phyloP scores from a whole-genome alignment of 2,329 filamentous ascomycete genomes.

The Rosellinia necatrix region DNA sequence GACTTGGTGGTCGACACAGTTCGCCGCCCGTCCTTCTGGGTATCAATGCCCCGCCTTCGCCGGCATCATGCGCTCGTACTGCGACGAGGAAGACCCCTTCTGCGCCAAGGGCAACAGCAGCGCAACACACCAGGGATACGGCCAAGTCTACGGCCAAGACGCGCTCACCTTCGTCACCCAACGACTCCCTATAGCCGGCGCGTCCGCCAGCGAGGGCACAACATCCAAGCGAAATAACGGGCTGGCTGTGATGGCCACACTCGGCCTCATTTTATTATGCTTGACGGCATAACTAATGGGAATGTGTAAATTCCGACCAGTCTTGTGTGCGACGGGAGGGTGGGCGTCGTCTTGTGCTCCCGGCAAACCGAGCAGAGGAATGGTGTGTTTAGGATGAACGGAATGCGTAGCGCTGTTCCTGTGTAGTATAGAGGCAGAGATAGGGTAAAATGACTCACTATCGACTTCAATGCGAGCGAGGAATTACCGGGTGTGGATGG shows the following conservation, averaged over 20 bases:
- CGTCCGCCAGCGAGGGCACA: not conserved
- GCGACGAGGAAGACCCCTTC: conserved; percentile 63
- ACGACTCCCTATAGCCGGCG: conserved; percentile 45
- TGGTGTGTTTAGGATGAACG: not conserved
- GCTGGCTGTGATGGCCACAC: not conserved
- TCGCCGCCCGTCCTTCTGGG: conserved; percentile 59
- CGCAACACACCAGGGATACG: conserved; percentile 62
- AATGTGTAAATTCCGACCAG: too few relatives aligned
- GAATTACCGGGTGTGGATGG: not conserved
- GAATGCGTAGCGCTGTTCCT: not conserved
- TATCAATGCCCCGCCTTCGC: conserved; percentile 56
- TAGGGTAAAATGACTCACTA: conserved; percentile 13
- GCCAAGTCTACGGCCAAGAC: conserved; percentile 57
- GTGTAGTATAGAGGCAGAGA: not conserved
- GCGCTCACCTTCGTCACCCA: conserved; percentile 62
- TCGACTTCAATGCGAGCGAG: not conserved
- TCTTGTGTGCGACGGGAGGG: too few relatives aligned
- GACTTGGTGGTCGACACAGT: conserved; percentile 46
- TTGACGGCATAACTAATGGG: too few relatives aligned
- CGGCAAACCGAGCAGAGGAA: not conserved
- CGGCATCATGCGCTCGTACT: conserved; percentile 61
- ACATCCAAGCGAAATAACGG: not conserved
- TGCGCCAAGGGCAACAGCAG: conserved; percentile 62
- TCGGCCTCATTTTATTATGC: not conserved
- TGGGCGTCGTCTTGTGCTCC: too few relatives aligned